Percentiles rank a stretch among this genome's conserved stretches.
Evolutionary conservation across 129 eudicot species (phyloP).

Genomic region (Flaveria brownii): DNA sequence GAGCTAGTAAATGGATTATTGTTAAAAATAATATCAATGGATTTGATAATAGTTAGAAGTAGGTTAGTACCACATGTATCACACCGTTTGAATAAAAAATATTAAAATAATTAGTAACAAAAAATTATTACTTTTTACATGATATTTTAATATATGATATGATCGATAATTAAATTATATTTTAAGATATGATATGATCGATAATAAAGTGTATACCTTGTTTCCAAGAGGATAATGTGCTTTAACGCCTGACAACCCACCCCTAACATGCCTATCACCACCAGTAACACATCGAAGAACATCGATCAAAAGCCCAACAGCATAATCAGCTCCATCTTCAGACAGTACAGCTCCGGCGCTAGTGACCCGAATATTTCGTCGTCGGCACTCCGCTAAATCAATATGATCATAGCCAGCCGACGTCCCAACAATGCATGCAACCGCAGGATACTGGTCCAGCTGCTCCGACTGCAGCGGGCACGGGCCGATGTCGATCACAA

Average conservation of each 20-base stretch:
- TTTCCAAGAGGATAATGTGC: slow-evolving; percentile 50
- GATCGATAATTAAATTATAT: no score
- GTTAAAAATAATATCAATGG: no score
- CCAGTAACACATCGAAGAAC: slow-evolving; percentile 54
- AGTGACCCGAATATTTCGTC: slow-evolving; percentile 57
- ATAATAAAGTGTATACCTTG: slow-evolving; percentile 29
- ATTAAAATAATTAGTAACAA: no score
- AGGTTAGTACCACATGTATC: no score
- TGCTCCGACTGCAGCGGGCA: slow-evolving; percentile 37
- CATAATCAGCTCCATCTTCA: slow-evolving; percentile 67
- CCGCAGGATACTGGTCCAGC: slow-evolving; percentile 43
- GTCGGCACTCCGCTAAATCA: slow-evolving; percentile 60
- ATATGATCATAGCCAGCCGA: slow-evolving; percentile 59
- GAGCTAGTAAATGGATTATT: no score
- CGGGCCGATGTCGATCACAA: slow-evolving; percentile 41
- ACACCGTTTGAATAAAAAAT: no score
- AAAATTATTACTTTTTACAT: no score
- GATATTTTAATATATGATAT: no score
- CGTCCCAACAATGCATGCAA: slow-evolving; percentile 39
- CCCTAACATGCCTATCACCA: slow-evolving; percentile 50
- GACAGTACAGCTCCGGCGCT: slow-evolving; percentile 64
- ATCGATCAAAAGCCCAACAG: slow-evolving; percentile 51
- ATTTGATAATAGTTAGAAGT: no score
- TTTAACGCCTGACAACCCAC: slow-evolving; percentile 44
- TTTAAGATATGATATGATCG: no score